phyloP scores from a whole-genome alignment of 2,329 filamentous ascomycete species.

The Scleromitrula shiraiana region DNA sequence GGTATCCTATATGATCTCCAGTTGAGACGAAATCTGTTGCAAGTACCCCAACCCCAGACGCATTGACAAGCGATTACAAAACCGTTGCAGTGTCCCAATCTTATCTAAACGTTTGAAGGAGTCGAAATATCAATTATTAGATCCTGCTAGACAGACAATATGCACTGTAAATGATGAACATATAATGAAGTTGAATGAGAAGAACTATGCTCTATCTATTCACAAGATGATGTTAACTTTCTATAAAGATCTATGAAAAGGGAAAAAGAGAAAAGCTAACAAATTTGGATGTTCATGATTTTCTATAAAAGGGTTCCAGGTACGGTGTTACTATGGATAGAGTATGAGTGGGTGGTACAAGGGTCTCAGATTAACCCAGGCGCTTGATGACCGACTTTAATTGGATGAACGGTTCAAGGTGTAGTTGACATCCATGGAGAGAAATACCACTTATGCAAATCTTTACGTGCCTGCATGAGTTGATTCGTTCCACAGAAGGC shows the following conservation, averaged over 20 bases:
- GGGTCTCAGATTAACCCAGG: neutral
- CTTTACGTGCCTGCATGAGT: neutral
- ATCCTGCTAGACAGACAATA: no score
- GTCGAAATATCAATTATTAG: neutral
- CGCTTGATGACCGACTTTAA: neutral
- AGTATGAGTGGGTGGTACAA: neutral
- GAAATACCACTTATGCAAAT: neutral
- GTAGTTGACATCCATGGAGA: neutral
- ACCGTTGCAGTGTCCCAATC: neutral
- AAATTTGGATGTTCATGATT: neutral
- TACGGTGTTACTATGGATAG: no score
- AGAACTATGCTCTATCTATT: no score
- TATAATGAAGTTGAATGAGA: no score
- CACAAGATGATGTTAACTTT: no score
- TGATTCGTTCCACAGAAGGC: no score
- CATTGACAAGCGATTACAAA: constrained; percentile 6
- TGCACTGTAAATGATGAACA: no score
- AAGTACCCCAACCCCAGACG: constrained; percentile 9
- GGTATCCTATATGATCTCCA: neutral
- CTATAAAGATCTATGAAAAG: no score
- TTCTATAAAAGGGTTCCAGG: neutral
- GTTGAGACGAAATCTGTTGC: constrained; percentile 10
- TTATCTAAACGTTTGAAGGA: constrained; percentile 3
- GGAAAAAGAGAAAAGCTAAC: no score
- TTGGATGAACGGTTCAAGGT: neutral